These are phyloP conservation scores for Thermothielavioides terrestris DNA, from an alignment of 495 filamentous ascomycete genomes.

Conservation along the genomic window DNA sequence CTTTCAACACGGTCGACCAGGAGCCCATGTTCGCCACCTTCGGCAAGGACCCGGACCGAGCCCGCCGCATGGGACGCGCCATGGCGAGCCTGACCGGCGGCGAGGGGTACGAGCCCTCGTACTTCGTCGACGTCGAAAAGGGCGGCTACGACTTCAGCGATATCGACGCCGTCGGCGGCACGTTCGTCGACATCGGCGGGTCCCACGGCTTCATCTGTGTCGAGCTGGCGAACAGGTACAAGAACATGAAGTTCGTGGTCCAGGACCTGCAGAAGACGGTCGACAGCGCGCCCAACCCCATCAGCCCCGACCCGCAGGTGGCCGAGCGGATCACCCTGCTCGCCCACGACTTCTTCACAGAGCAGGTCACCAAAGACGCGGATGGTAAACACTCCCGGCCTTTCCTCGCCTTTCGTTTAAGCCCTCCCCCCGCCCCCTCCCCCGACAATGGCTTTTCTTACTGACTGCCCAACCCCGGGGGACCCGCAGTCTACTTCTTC, in stretches of 20 bases:
- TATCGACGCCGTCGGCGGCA: constrained; percentile 31
- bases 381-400: constrained; percentile 33
- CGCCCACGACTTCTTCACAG: constrained; percentile 47
- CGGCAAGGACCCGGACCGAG: constrained; percentile 36
- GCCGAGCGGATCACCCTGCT: constrained; percentile 36
- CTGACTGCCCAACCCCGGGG: not conserved
- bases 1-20: constrained; percentile 38
- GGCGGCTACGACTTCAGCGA: constrained; percentile 37
- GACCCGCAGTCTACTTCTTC: constrained; percentile 41
- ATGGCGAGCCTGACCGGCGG: constrained; percentile 43
- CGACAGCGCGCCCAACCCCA: constrained; percentile 32
- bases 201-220: constrained; percentile 45
- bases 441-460: not conserved
- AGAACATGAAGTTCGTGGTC: constrained; percentile 46
- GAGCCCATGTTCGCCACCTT: constrained; percentile 46
- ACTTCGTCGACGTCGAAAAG: constrained; percentile 32
- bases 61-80: constrained; percentile 42
- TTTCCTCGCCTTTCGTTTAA: no score
- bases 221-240: constrained; percentile 39
- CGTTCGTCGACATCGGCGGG: constrained; percentile 50
- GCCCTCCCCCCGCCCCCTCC: not conserved
- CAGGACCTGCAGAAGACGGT: constrained; percentile 46
- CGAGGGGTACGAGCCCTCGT: constrained; percentile 41
- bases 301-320: constrained; percentile 33
- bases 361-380: constrained; percentile 45